Evolutionary conservation across 176 grass and related monocot genomes (phyloP).

Genomic region (Themeda triandra): DNA sequence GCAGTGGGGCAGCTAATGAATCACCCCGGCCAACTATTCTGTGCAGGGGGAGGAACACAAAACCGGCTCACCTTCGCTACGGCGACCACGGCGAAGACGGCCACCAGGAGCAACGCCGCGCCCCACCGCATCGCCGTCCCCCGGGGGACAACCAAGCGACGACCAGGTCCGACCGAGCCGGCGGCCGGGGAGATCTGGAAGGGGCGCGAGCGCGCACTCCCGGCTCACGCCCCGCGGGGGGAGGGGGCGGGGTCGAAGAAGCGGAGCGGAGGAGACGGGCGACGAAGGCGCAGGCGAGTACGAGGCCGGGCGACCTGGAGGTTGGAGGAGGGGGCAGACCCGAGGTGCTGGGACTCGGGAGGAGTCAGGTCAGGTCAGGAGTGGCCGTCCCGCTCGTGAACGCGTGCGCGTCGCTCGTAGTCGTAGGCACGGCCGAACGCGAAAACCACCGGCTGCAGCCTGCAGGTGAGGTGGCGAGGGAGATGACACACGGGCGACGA

Average conservation of each 20-base stretch:
- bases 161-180: neutral
- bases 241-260: neutral
- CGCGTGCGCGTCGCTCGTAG: too few species aligned
- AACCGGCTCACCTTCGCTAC: slow-evolving; percentile 20
- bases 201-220: neutral
- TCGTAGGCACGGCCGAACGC: too few species aligned
- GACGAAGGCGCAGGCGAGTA: neutral
- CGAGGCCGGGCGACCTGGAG: neutral
- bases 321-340: neutral
- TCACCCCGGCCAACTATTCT: neutral
- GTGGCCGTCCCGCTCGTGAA: neutral
- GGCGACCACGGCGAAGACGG: neutral
- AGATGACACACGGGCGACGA: neutral
- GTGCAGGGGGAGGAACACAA: neutral
- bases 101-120: slow-evolving; percentile 15
- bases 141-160: neutral
- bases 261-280: neutral
- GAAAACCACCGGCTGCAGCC: too few species aligned
- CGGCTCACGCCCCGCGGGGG: neutral
- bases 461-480: neutral
- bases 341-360: too few species aligned
- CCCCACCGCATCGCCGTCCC: slow-evolving; percentile 21
- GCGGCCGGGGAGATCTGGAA: slow-evolving; percentile 34
- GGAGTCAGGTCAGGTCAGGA: neutral
- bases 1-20: neutral